Percentiles rank a stretch among this genome's conserved stretches.
Conservation (phyloP, 345 rosid species). For the Jatropha curcas region DNA sequence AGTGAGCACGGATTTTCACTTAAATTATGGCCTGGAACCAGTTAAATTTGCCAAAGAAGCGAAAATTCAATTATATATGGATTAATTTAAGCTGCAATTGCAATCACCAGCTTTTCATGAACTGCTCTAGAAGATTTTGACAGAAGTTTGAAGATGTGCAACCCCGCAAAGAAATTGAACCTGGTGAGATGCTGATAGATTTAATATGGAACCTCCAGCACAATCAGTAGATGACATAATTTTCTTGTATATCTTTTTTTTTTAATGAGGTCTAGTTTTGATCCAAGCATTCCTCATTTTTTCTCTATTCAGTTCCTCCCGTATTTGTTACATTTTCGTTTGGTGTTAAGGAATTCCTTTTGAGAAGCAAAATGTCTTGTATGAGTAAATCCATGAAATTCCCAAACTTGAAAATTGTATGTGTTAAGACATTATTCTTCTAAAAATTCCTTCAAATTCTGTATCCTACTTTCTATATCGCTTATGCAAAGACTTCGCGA, state of each 20-base stretch:
- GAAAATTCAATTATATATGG: too few relatives aligned
- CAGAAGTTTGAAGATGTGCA: not conserved
- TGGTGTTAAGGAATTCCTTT: not conserved
- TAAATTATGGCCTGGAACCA: constrained; percentile 40
- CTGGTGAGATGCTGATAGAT: not conserved
- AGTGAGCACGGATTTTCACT: constrained; percentile 50
- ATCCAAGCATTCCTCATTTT: not conserved
- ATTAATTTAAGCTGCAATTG: not conserved
- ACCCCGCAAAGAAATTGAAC: not conserved
- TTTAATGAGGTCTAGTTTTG: not conserved
- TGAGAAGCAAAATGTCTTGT: not conserved
- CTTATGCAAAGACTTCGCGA: too few relatives aligned
- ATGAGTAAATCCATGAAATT: not conserved
- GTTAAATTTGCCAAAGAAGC: constrained; percentile 4
- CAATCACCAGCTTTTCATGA: not conserved
- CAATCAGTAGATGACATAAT: not conserved
- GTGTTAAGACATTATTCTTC: too few relatives aligned
- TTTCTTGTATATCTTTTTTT: not conserved
- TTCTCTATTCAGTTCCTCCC: not conserved
- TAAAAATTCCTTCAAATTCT: too few relatives aligned
- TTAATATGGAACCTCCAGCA: not conserved
- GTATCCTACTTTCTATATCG: too few relatives aligned
- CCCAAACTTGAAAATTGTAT: too few relatives aligned
- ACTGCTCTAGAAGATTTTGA: not conserved
- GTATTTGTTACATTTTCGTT: not conserved